Evolutionary conservation across 495 filamentous ascomycete species (phyloP), one percentile per base, ranked within the genome.

Genomic region (Platismatia glauca): DNA sequence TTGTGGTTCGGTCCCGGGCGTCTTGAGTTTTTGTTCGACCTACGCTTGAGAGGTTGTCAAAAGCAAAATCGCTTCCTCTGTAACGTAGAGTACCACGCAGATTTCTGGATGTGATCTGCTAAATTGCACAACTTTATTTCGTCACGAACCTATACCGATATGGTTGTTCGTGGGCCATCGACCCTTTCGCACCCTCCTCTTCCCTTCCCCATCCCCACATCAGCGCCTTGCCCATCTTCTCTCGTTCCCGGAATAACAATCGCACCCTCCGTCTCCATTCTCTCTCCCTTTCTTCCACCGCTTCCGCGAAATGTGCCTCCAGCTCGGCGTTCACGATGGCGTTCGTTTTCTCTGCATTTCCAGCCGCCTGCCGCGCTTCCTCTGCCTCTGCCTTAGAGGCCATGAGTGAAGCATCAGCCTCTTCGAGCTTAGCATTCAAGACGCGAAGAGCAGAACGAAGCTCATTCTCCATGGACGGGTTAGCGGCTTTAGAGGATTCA

Each of bases 231-330:
- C 76, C 78, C 76, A 83, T 77, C 50, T 75, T 78, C 37, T 79
- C 81, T 41, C 81, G 73, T 60, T 87, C 83, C 63, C 77, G 77
- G 52, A 87, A 81, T 11, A 83, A 66, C 9, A 84, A 64, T 55
- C 82, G 75, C 15, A 79, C 70, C 15, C 80, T 75, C 1, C 76
- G 72, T 59, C 78, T 73, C 80, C 80, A 82, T 60, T 81, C 79
- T 41, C 72, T 72, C 67, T 82, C 80, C 41, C 78, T 73, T 60
- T 75, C 76, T 44, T 81, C 78, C 18, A 79, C 72, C 7, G 75
- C 76, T 52, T 72, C 65, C 7, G 74, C 72, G 44, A 82, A 77
- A 31, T 75, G 71, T 60, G 56, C 55, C 58, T 68, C 66, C 18
- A 70, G 39, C 55, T 70, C 68, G 0, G 58, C 52, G 38, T 68